Base-by-base conservation (phyloP, 2,329 filamentous ascomycete genomes). In the Hysterium pulicare region DNA sequence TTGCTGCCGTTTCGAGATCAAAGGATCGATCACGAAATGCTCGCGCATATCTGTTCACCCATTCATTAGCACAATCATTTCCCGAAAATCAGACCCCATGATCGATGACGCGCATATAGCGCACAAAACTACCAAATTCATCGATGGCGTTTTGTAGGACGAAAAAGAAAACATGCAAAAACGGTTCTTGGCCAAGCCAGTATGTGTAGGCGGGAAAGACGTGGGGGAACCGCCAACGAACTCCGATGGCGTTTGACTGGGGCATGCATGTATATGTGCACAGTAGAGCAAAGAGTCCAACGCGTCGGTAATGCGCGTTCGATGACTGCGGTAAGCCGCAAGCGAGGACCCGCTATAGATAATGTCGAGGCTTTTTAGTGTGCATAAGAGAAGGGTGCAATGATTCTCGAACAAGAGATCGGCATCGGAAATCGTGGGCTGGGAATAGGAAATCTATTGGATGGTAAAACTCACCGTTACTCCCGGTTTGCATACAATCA, bases 1-100 rank as follows among this genome's bases (percentile, higher is more conserved):
- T 73, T 98, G 93, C 74, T 96, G 90, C 71, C 88, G 87, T 81
- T 98, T 98, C 58, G 93, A 93, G 66, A 98, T 98, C 62, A 98
- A 75, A 40, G 93, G 94, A 66, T 98, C 93, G 65, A 98, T 97
- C 54, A 96, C 93, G 70, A 98, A 98, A 54, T 93, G 87, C 57
- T 95, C 84, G 74, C 86, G 90, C 93, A 98, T 98, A 72, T 97
- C 84, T 83, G 62, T 57, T n/a, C n/a, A n/a, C n/a, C n/a, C n/a
- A n/a, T n/a, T n/a, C n/a, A n/a, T n/a, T n/a, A 64, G 59, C 51
- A 55, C 38, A 34, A 3, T 22, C 16, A 10, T 8, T 34, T 48
- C 37, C 33, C 40, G 40, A 47, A 34, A 33, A 44, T 44, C 35
- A 31, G 24, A 21, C 10, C 17, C n/a, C n/a, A n/a, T n/a, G n/a